Base-by-base conservation (phyloP, 2,329 filamentous ascomycete genomes). In the Aaosphaeria arxii region DNA sequence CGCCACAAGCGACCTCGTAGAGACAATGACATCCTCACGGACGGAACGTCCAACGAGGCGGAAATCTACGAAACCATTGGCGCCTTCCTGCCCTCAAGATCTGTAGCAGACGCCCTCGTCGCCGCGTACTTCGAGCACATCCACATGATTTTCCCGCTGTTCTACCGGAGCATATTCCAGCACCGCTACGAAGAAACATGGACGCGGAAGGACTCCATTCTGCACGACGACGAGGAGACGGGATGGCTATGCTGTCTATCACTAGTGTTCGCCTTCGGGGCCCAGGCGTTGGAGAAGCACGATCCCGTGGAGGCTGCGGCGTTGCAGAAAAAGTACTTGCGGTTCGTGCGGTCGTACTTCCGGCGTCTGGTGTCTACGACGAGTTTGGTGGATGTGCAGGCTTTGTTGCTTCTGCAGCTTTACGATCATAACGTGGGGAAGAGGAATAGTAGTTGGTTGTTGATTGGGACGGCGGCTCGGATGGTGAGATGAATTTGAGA, bases 401-500 rank as follows among this genome's bases (percentile, higher is more conserved):
- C 71, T 1, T 60, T 75, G 29, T 64, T 74, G 46, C 61, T 75
- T 5, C 63, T 74, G 7, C 70, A 72, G 24, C 45, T 74, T 9
- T 70, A 75, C 49, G 66, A 73, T 48, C 69, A 75, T 47, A 71
- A 69, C 33, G 65, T 66, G 29, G 73, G 72, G 9, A 72, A 75
- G 48, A 62, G 71, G 30, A 75, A 71, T 32, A 70, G 64, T 44
- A 66, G 70, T 1, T 75, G 71, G 64, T 63, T 71, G 43, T 59
- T 74, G 3, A 64, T 74, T 7, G 72, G 72, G 3, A 66, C 68
- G 32, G 72, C 69, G 6, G 71, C 70, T 9, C 66, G 72, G 11
- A 70, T 75, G 64, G 61, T 61, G 45, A 30, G 24, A 6, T 24
- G 17, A 24, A 24, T 3, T 24, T 24, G 17, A 24, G 17, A 24